phyloP scores from a whole-genome alignment of 768 basidiomycete genomes.

The Leccinum rimulosum region DNA sequence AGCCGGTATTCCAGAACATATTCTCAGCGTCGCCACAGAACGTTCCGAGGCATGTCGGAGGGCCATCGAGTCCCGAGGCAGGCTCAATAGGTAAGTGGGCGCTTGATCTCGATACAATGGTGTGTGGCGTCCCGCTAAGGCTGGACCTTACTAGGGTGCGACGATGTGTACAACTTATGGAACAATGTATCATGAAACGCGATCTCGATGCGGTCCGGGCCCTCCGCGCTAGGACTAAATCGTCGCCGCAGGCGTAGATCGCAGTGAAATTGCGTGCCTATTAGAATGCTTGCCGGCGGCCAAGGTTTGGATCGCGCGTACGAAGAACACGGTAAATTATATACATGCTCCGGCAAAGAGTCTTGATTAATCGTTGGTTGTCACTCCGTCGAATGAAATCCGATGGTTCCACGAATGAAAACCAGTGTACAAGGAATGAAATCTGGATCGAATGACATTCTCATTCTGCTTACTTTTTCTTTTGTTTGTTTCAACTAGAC shows the following conservation, averaged over 20 bases:
- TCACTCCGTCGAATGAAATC: slow-evolving; percentile 9
- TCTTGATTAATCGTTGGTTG: no score
- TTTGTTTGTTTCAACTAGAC: slow-evolving; percentile 46
- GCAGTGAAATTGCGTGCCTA: neutral
- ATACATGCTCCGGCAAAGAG: neutral
- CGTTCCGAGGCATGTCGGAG: slow-evolving; percentile 55
- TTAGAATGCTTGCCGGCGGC: neutral
- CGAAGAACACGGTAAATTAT: neutral
- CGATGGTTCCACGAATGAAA: neutral
- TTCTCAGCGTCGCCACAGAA: slow-evolving; percentile 60
- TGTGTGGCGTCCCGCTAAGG: neutral
- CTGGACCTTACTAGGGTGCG: slow-evolving; percentile 20
- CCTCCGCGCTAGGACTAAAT: slow-evolving; percentile 17
- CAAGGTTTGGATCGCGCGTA: neutral
- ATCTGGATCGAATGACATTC: neutral
- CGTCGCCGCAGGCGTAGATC: slow-evolving; percentile 10
- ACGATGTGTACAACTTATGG: slow-evolving; percentile 27
- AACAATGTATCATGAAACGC: slow-evolving; percentile 22
- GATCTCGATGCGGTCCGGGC: slow-evolving; percentile 20
- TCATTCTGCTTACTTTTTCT: slow-evolving; percentile 31
- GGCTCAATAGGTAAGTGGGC: slow-evolving; percentile 46
- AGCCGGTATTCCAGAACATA: slow-evolving; percentile 72
- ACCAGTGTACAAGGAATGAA: neutral
- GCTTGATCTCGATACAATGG: neutral
- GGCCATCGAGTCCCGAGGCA: slow-evolving; percentile 48